Evolutionary conservation across 1,284 basidiomycete species (phyloP).

Genomic region (Jaminaea rosea): DNA sequence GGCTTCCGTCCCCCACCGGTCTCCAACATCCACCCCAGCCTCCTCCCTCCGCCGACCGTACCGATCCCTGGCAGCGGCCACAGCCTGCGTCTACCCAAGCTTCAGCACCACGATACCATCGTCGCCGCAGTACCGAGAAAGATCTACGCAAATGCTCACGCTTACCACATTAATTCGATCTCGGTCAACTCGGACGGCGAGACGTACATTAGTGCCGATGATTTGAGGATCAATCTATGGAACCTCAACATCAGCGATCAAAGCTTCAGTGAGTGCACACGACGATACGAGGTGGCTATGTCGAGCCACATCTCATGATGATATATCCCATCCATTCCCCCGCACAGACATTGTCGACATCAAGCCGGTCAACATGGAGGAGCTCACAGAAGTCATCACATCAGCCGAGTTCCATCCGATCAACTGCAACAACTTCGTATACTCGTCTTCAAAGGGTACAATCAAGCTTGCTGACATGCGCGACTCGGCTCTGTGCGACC

Average conservation of each 20-base stretch:
- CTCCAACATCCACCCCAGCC: constrained; percentile 10
- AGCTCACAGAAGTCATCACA: constrained; percentile 98
- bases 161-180: constrained; percentile 99
- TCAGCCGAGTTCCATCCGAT: constrained; percentile 96
- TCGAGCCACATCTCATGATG: constrained; percentile 4
- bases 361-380: constrained; percentile 99
- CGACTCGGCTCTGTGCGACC: constrained; percentile 91
- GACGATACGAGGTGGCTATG: neutral
- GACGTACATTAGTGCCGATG: constrained; percentile 97
- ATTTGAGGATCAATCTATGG: constrained; percentile 95
- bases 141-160: constrained; percentile 97
- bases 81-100: constrained; percentile 48
- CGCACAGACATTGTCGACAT: constrained; percentile 93
- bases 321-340: neutral
- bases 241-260: constrained; percentile 97
- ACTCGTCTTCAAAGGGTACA: constrained; percentile 97
- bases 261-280: constrained; percentile 76
- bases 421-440: constrained; percentile 98
- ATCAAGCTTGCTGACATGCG: constrained; percentile 99
- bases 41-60: constrained; percentile 15
- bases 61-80: constrained; percentile 24
- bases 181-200: constrained; percentile 99
- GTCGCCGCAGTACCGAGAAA: constrained; percentile 97
- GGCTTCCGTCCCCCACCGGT: constrained; percentile 16
- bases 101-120: constrained; percentile 91